Conservation (phyloP, 2,329 filamentous ascomycete species). For the Penicillium sp. region DNA sequence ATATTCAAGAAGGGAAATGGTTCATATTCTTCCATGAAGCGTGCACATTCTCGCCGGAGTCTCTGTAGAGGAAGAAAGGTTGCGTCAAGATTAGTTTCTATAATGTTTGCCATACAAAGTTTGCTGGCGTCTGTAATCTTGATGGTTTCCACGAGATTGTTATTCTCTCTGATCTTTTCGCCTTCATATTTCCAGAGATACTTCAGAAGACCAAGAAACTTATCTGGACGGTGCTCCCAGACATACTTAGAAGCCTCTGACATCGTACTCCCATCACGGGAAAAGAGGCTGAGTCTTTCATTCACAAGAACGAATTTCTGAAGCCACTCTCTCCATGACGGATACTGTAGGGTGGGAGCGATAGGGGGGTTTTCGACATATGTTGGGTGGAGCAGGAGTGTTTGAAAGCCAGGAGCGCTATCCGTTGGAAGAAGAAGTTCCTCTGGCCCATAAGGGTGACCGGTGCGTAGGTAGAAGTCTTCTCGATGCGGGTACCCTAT, state of each 20-base stretch:
- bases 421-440: constrained; percentile 6
- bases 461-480: constrained; percentile 1
- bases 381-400: constrained; percentile 8
- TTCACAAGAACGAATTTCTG: neutral
- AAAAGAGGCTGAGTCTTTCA: constrained; percentile 2
- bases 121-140: constrained; percentile 3
- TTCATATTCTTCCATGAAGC: constrained; percentile 1
- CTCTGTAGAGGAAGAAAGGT: constrained; percentile 6
- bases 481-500: neutral
- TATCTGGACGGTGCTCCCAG: constrained; percentile 4
- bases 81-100: neutral
- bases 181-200: constrained; percentile 9
- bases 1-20: constrained; percentile 9
- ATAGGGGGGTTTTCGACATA: constrained; percentile 5
- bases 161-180: neutral
- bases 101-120: neutral
- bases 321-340: constrained; percentile 3
- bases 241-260: constrained; percentile 4
- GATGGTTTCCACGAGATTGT: neutral
- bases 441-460: constrained; percentile 8
- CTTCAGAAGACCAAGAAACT: constrained; percentile 9
- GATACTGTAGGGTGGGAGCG: neutral
- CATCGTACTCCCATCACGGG: neutral
- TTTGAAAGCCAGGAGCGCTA: constrained; percentile 2
- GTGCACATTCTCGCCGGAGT: neutral